Evolutionary conservation across 2,329 filamentous ascomycete species (phyloP), one percentile per base, ranked within the genome.

Genomic region (Ophiostoma perfectum): DNA sequence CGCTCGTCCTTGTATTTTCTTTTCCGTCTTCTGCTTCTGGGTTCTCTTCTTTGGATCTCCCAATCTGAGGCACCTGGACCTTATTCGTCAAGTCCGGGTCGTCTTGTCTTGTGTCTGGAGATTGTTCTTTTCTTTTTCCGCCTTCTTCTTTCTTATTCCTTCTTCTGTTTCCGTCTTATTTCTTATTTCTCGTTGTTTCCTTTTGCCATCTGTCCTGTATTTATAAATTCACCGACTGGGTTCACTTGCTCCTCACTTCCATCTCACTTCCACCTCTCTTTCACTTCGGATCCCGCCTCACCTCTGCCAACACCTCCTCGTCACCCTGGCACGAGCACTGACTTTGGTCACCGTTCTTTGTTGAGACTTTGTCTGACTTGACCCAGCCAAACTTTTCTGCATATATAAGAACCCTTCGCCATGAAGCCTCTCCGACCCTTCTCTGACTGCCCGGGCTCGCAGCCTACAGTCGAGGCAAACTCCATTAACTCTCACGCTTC

Each of bases 181-280:
- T 47, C 38, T 67, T 49, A 11, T 38, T 45, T 7, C 60, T 65
- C 44, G 44, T 42, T 39, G 27, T 66, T 55, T 66, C n/a, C 18
- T 52, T 42, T 52, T 47, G 18, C 42, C 27, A 27, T 27, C 9
- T 55, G 49, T 55, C n/a, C 18, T 36, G 16, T 27, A 55, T 2
- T 27, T 27, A 27, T 27, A 27, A 27, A 47, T 5, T 14, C 45
- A 16, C 12, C 49, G 18, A 14, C 27, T 27, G 2, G 27, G 27
- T n/a, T 36, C 49, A 27, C 49, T 27, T 27, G 18, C 18, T 55
- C 12, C 18, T 55, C 49, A 55, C 18, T 9, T 11, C 27, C 49
- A 36, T 55, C 18, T 11, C 49, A 55, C 49, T 11, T 27, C 5
- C 49, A 9, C 18, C 49, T 27, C 49, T 11, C 42, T 45, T 55